Base-by-base conservation (phyloP, 345 rosid genomes). In the Schrenkiella parvula region DNA sequence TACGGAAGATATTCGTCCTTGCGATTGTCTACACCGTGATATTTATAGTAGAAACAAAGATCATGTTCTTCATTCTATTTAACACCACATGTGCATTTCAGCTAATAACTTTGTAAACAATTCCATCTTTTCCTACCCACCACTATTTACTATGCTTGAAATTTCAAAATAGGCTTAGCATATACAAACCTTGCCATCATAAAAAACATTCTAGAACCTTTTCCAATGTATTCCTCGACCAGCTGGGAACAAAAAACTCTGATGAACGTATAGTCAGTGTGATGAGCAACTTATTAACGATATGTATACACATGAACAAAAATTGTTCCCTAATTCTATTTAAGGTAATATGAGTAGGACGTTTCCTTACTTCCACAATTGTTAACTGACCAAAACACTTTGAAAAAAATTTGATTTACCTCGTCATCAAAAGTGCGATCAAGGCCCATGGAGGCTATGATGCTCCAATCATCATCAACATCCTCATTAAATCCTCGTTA, bases 161-260 rank as follows among this genome's bases (percentile, higher is more conserved):
- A 38, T 34, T 7, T 43, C 11, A 54, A 8, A 69, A 10, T 0
- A 35, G 44, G 52, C 25, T 2, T 28, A 35, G 43, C 52, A 43
- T 44, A 26, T 25, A 71, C 90, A 18, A 77, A 95, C 99, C 98
- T 87, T 48, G 99, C 99, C 99, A 95, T 95, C 58, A 95, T 98
- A 60, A 95, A 95, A 28, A 95, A 93, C 99, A 95, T 95, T 81
- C 99, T 85, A 51, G 98, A 95, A 43, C 98, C 99, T 83, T 92
- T 98, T 66, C 99, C 99, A 78, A 95, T 91, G 84, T 95, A 95
- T 61, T 95, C 91, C 83, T 91, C 96, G 57, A 95, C 99, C 55
- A 95, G 81, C 79, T 91, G 98, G 34, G 98, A 93, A 62, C 98
- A 97, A 78, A 95, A 93, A 70, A 95, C 99, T 89, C 99, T 88